Percentiles rank a stretch among this genome's conserved stretches.
Conservation (phyloP, 768 basidiomycete genomes). For the Phaffia tasmanica region DNA sequence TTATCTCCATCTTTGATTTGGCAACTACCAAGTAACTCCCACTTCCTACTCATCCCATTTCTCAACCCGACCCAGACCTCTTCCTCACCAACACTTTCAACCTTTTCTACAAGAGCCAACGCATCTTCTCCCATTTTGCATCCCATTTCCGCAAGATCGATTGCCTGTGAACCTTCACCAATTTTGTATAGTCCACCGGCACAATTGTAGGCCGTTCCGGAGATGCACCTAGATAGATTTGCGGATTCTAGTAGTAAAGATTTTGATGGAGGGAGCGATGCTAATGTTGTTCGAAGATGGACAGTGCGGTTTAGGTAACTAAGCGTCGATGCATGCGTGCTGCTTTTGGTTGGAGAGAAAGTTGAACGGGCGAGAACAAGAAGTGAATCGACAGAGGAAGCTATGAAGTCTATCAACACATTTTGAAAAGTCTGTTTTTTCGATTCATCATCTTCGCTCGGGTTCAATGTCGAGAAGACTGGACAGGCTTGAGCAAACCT, state of each 20-base stretch:
- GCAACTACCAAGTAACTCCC: constrained; percentile 71
- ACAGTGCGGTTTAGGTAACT: not conserved
- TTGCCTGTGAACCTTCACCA: constrained; percentile 36
- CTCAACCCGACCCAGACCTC: constrained; percentile 52
- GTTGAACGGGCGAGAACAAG: constrained; percentile 11
- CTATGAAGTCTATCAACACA: not conserved
- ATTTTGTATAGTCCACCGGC: constrained; percentile 50
- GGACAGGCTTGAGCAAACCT: constrained; percentile 10
- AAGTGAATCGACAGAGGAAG: constrained; percentile 24
- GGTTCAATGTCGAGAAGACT: constrained; percentile 22
- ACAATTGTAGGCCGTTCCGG: constrained; percentile 34
- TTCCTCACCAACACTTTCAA: constrained; percentile 19
- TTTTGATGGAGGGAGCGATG: constrained; percentile 15
- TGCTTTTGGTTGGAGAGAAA: not conserved
- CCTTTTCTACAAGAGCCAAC: constrained; percentile 31
- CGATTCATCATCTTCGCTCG: constrained; percentile 20
- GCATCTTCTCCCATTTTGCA: constrained; percentile 50
- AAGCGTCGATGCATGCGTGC: not conserved
- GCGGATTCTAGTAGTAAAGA: constrained; percentile 24
- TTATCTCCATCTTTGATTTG: constrained; percentile 66
- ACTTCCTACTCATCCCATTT: constrained; percentile 58
- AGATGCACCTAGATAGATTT: constrained; percentile 34
- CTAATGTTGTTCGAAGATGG: not conserved
- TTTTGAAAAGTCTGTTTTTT: not conserved
- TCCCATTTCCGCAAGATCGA: constrained; percentile 55